Base-by-base conservation (phyloP, 495 filamentous ascomycete genomes). In the Durotheca rogersii region DNA sequence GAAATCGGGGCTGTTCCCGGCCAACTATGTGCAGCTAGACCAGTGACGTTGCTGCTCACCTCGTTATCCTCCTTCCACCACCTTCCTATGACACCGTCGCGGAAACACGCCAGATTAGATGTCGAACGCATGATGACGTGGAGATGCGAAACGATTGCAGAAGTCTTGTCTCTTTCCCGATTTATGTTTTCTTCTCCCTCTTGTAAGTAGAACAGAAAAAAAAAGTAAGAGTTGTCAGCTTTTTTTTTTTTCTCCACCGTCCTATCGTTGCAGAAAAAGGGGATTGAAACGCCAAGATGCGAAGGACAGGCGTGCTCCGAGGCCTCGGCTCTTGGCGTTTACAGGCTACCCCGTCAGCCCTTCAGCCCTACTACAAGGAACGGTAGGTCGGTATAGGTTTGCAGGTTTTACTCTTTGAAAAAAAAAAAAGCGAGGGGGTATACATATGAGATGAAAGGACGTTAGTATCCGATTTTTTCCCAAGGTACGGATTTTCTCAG, bases 1-100 rank as follows among this genome's bases (percentile, higher is more conserved):
- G 6, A 80, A 82, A 47, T 80, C 78, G 5, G 93, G 93, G 17
- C 76, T 97, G n/a, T 99, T 99, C 79, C 87, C 87, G n/a, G 82
- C 86, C 53, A 89, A 89, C 63, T 90, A 90, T 64, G 86, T 89
- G 34, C 70, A 85, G 61, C 72, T 88, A 51, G 76, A 85, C 53
- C 67, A 80, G 44, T 85, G 68, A 68, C 39, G n/a, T n/a, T n/a
- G n/a, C 15, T 41, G 33, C 2, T 35, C 2, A 18, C 21, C 11
- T 43, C 41, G 25, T 3, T 34, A 30, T 40, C 15, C 14, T 16
- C 39, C n/a, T n/a, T n/a, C n/a, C n/a, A n/a, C n/a, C n/a, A n/a
- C n/a, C n/a, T n/a, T n/a, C n/a, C n/a, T n/a, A n/a, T n/a, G n/a
- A n/a, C n/a, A n/a, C n/a, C n/a, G n/a, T n/a, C n/a, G n/a, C n/a